Base-by-base conservation (phyloP, 768 basidiomycete genomes). In the Leccinum barrowsii region DNA sequence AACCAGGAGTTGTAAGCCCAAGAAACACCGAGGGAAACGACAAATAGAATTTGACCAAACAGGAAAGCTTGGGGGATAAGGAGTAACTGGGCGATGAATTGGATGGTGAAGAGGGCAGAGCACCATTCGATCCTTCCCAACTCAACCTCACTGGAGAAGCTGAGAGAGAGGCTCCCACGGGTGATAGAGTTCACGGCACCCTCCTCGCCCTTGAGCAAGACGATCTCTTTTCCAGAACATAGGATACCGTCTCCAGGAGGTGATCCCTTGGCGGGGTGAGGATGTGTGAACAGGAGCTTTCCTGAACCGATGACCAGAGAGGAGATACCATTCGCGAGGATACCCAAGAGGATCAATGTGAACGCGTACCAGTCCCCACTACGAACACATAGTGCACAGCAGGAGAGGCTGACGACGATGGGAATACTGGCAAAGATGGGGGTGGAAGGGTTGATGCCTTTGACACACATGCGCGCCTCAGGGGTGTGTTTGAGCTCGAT, bases 231-330 rank as follows among this genome's bases (percentile, higher is more conserved):
- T n/a, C n/a, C n/a, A n/a, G n/a, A 19, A 52, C 56, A 42, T 28
- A 60, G 56, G n/a, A 70, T 58, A 6, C 70, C 69, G 34, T 73
- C 69, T 4, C 69, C 72, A 5, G 51, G 49, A 11, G 68, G 70
- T 2, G 52, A 57, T 15, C 59, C 56, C 1, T 8, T 12, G 0
- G 67, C 61, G 10, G 68, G 65, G 3, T 42, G 30, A 17, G 59
- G 60, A 47, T 59, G 63, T 26, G 13, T 51, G n/a, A 70, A 61
- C 12, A 26, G 46, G 21, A 70, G 34, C 10, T 30, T 50, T n/a
- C 58, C 70, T 2, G 55, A 65, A 37, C 66, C 67, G 13, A 71
- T 59, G 22, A 63, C 52, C 12, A 57, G 50, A 52, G 67, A 67
- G n/a, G 71, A 58, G n/a, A 70, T 7, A 28, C 26, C 26, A 10